Conservation (phyloP, 192 early-diverging fungal species). For the Phycomyces blakesleeanus region DNA sequence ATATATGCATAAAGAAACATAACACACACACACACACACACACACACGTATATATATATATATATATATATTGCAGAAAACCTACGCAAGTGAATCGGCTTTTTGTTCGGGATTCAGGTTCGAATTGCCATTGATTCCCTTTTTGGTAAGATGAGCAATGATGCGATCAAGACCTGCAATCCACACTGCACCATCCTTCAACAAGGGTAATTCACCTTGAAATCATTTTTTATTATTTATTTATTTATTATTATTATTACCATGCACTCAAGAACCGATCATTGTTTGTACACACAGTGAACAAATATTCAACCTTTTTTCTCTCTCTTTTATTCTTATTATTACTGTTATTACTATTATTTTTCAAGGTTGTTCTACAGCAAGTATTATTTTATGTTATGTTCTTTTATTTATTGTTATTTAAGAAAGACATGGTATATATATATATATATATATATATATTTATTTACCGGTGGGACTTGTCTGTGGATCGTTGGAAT, state of each 20-base stretch:
- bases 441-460: no score
- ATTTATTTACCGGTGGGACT: conserved; percentile 57
- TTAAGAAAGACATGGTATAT: no score
- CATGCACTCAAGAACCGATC: no score
- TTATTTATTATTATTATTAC: no score
- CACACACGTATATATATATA: neutral
- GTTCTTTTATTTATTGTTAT: no score
- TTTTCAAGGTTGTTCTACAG: no score
- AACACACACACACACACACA: no score
- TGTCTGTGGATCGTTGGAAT: conserved; percentile 56
- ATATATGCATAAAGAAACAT: neutral
- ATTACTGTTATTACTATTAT: no score
- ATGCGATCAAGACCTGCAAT: conserved; percentile 49
- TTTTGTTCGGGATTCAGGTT: neutral
- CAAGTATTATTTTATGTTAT: no score
- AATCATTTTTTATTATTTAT: neutral
- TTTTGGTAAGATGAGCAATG: conserved; percentile 41
- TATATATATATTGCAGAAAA: neutral
- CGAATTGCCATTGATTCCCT: conserved; percentile 46
- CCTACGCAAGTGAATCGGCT: neutral
- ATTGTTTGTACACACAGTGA: neutral
- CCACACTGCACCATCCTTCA: conserved; percentile 57
- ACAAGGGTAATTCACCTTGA: conserved; percentile 67
- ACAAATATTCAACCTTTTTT: neutral
- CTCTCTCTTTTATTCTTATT: no score